Evolutionary conservation across 495 filamentous ascomycete genomes (phyloP).

Genomic region (Xylaria flabelliformis): DNA sequence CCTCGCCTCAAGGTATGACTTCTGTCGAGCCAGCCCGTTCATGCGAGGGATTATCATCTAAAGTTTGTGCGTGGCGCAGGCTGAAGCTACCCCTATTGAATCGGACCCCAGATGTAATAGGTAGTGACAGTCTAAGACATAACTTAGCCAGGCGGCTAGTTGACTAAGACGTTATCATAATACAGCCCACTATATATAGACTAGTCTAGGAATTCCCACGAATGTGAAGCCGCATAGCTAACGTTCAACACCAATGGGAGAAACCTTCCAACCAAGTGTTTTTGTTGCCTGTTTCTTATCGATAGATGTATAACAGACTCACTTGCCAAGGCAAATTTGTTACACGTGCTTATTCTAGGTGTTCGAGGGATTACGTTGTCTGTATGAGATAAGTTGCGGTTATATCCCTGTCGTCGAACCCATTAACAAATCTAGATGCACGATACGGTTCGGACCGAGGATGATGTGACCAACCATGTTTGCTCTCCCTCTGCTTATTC

Average conservation of each 20-base stretch:
- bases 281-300: not conserved
- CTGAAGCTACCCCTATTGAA: not conserved
- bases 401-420: not conserved
- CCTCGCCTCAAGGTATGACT: not conserved
- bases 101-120: not conserved
- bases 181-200: not conserved
- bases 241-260: not conserved
- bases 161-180: not conserved
- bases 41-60: no score
- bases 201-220: not conserved
- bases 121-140: conserved; percentile 5
- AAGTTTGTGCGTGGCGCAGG: not conserved
- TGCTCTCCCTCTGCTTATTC: not conserved
- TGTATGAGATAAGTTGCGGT: not conserved
- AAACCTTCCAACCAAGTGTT: not conserved
- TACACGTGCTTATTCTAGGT: not conserved
- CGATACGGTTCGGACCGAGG: conserved; percentile 1
- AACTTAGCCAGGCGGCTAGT: not conserved
- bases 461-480: not conserved
- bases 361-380: not conserved
- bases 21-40: not conserved
- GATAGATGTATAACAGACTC: not conserved
- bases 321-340: not conserved
- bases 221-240: not conserved
- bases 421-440: not conserved